A percentile compares a stretch with the other conserved stretches of the same genome.
phyloP scores from a whole-genome alignment of 306 rosid species.

The Herpetospermum pedunculosum region DNA sequence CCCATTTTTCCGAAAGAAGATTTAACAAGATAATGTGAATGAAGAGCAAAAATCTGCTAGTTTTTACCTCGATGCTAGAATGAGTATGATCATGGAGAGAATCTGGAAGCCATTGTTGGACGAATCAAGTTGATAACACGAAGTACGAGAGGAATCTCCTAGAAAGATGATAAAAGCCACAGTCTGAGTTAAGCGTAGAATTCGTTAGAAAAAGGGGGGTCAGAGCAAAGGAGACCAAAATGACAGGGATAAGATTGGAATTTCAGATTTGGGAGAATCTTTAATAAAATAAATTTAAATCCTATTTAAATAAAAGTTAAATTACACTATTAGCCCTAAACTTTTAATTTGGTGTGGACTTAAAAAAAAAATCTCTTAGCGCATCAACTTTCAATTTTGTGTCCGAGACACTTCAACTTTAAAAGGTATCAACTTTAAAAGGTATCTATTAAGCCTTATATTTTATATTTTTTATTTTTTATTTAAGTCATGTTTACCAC shows the following conservation, averaged over 20 bases:
- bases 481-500: too few relatives aligned
- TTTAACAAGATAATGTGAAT: not conserved
- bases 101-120: not conserved
- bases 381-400: too few relatives aligned
- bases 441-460: too few relatives aligned
- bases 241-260: not conserved
- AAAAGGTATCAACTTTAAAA: too few relatives aligned
- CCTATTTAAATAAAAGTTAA: too few relatives aligned
- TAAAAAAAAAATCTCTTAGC: too few relatives aligned
- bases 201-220: not conserved
- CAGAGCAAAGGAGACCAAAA: not conserved
- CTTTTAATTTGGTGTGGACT: too few relatives aligned
- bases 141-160: not conserved
- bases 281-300: not conserved
- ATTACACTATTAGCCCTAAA: too few relatives aligned
- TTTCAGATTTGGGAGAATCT: not conserved
- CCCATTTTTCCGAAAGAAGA: not conserved
- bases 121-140: not conserved
- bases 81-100: too few relatives aligned
- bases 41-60: not conserved
- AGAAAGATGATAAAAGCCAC: not conserved
- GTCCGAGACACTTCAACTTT: too few relatives aligned
- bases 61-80: constrained; percentile 13
- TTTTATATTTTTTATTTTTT: too few relatives aligned
- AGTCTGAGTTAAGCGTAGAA: not conserved